Evolutionary conservation across 139 green algal genomes (phyloP), one percentile per base, ranked within the genome.

Genomic region (Chlorella sorokiniana): DNA sequence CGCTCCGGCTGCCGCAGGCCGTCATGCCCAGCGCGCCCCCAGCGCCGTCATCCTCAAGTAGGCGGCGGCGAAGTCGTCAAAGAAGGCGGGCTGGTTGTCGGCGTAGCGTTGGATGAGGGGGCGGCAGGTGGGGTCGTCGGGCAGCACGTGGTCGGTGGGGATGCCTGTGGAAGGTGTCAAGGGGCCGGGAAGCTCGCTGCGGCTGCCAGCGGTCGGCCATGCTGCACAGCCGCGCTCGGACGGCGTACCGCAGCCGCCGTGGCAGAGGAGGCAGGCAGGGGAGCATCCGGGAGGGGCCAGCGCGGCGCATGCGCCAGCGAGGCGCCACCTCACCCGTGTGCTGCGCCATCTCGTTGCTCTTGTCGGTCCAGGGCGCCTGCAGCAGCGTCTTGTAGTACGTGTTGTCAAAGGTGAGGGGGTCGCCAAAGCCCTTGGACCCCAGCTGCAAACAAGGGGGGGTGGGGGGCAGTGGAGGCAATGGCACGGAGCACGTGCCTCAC

Each of bases 371-470:
- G 4, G 93, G 94, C 79, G 90, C 92, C 23, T 83, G 51, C 77
- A 96, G 86, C 80, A 98, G 88, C 7, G 84, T 83, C 52, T 69
- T 92, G 87, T 92, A 99, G 89, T 99, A 99, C 0, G 79, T 83
- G 75, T 97, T 98, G 89, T 98, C 94, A 92, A 99, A 99, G 4
- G 84, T 92, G 20, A 91, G 52, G 22, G 95, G 89, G 69, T 96
- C 93, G 4, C 96, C 96, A 84, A 95, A 99, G 29, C 96, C 96
- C 83, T 99, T 99, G 81, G 65, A 88, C 70, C 93, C 93, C 67
- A 92, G 62, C 85, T 89, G 82, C 82, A 83, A 33, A 59, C 35
- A 0, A 72, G 29, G 63, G 23, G 14, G n/a, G 4, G 84, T 84
- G 77, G 40, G 33, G 81, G 23, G 69, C 80, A 33, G 29, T 10